phyloP scores from a whole-genome alignment of 306 rosid genomes.

The Psophocarpus tetragonolobus region DNA sequence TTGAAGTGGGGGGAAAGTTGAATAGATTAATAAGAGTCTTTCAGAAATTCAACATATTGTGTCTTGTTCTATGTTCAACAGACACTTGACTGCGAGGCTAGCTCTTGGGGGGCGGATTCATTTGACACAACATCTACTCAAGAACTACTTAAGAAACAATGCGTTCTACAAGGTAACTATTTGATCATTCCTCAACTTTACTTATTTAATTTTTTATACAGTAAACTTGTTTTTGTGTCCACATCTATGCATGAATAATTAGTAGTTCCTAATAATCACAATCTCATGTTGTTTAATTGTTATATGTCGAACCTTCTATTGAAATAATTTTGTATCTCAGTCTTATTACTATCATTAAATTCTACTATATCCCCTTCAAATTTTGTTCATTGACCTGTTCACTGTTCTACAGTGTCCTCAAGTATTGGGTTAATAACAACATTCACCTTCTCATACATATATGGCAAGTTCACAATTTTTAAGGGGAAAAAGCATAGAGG shows the following conservation, averaged over 20 bases:
- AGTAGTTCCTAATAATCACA: neutral
- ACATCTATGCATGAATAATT: conserved; percentile 5
- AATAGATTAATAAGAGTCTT: neutral
- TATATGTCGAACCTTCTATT: neutral
- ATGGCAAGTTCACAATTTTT: neutral
- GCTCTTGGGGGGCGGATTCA: conserved; percentile 87
- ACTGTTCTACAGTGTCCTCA: neutral
- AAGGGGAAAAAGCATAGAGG: neutral
- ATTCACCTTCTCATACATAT: neutral
- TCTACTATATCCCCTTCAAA: neutral
- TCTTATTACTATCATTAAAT: neutral
- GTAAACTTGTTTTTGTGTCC: conserved; percentile 22
- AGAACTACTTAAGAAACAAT: conserved; percentile 71
- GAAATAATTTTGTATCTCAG: neutral
- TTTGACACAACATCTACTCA: conserved; percentile 72
- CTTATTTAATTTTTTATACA: neutral
- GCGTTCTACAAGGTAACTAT: conserved; percentile 81
- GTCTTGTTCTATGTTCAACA: conserved; percentile 39
- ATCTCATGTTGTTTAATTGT: neutral
- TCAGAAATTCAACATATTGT: neutral
- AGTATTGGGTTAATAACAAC: neutral
- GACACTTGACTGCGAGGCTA: conserved; percentile 75
- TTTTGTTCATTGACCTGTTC: conserved; percentile 6
- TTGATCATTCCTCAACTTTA: neutral
- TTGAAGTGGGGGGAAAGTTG: neutral